Conservation (phyloP, 2,329 filamentous ascomycete genomes). For the Akanthomyces uredinophilus region DNA sequence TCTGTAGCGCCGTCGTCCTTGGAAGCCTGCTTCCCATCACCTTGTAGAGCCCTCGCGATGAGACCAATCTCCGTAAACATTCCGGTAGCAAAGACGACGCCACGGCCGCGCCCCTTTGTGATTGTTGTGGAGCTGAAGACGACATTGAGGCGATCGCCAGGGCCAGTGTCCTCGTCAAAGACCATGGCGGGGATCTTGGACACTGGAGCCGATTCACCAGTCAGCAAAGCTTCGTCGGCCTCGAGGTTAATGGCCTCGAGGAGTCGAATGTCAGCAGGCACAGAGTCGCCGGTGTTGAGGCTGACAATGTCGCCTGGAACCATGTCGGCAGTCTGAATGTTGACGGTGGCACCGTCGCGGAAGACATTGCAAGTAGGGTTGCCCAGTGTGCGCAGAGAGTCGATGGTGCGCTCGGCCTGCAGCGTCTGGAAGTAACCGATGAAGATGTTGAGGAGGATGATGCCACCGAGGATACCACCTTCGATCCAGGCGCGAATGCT, state of each 20-base stretch:
- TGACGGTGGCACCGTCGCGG: constrained; percentile 31
- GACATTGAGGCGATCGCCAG: constrained; percentile 52
- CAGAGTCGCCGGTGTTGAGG: constrained; percentile 47
- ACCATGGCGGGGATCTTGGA: constrained; percentile 41
- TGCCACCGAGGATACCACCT: constrained; percentile 44
- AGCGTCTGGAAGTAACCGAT: constrained; percentile 42
- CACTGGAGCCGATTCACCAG: constrained; percentile 55
- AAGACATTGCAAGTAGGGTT: constrained; percentile 34
- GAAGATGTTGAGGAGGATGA: constrained; percentile 48
- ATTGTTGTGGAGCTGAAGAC: constrained; percentile 52
- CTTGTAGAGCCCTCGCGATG: constrained; percentile 43
- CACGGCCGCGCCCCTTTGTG: constrained; percentile 53
- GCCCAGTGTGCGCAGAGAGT: constrained; percentile 32
- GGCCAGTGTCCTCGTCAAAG: constrained; percentile 30
- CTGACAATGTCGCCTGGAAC: constrained; percentile 52
- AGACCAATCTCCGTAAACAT: constrained; percentile 56
- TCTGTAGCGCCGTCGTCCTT: constrained; percentile 4
- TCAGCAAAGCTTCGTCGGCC: constrained; percentile 57
- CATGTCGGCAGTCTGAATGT: constrained; percentile 32
- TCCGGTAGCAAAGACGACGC: constrained; percentile 55
- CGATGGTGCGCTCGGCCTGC: constrained; percentile 37
- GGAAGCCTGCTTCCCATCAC: constrained; percentile 11
- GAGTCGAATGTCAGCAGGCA: constrained; percentile 51
- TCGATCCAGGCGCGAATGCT: constrained; percentile 48
- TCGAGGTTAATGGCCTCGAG: constrained; percentile 56